phyloP scores from a whole-genome alignment of 805 yeast genomes.

The Blastobotrys muscicola region DNA sequence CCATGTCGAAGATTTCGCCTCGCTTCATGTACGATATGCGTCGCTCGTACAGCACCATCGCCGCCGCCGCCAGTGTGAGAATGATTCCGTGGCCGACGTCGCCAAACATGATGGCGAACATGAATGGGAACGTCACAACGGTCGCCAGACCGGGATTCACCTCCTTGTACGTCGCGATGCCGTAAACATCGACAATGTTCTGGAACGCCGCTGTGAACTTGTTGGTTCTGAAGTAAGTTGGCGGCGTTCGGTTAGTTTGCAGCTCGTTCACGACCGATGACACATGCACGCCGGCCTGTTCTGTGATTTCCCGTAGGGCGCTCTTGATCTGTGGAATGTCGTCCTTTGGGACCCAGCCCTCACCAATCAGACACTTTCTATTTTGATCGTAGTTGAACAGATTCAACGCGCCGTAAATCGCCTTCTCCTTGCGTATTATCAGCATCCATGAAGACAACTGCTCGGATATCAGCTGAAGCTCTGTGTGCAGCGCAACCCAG shows the following conservation, averaged over 20 bases:
- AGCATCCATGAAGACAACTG: slow-evolving; percentile 69
- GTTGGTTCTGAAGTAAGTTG: slow-evolving; percentile 86
- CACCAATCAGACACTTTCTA: slow-evolving; percentile 81
- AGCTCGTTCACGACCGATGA: slow-evolving; percentile 46
- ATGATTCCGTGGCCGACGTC: slow-evolving; percentile 94
- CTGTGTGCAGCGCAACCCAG: slow-evolving; percentile 59
- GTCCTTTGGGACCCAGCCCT: slow-evolving; percentile 89
- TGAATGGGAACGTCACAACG: slow-evolving; percentile 89
- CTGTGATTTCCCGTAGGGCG: slow-evolving; percentile 54
- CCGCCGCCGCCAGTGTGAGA: slow-evolving; percentile 59
- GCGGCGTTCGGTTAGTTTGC: slow-evolving; percentile 77
- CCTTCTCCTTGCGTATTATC: slow-evolving; percentile 65
- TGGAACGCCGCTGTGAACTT: slow-evolving; percentile 91
- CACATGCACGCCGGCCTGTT: slow-evolving; percentile 31
- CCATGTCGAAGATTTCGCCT: slow-evolving; percentile 96
- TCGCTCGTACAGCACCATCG: slow-evolving; percentile 63
- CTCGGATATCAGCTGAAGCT: slow-evolving; percentile 65
- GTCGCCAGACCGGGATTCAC: slow-evolving; percentile 95
- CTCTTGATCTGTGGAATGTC: slow-evolving; percentile 53
- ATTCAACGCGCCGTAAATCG: slow-evolving; percentile 69
- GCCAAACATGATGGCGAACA: slow-evolving; percentile 99
- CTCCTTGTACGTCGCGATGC: slow-evolving; percentile 85
- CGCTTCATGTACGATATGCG: slow-evolving; percentile 55
- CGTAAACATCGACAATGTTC: slow-evolving; percentile 89
- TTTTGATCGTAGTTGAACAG: slow-evolving; percentile 70